Percentiles rank a stretch among this genome's conserved stretches.
These are phyloP conservation scores for Pseudogymnoascus sp. DNA, from an alignment of 2,329 filamentous ascomycete genomes.

Conservation along the genomic window DNA sequence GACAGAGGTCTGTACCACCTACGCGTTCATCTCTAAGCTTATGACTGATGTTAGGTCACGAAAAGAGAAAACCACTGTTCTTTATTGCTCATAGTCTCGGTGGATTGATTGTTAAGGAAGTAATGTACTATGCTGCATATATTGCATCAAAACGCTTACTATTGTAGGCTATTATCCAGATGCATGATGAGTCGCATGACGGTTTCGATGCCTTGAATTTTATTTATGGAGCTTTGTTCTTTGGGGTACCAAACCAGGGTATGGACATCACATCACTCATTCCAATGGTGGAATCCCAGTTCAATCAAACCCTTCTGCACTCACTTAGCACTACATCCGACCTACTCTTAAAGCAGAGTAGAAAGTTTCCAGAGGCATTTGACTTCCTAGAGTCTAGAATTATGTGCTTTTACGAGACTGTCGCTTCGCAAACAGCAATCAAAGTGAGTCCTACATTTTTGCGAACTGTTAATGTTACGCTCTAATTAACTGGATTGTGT, in stretches of 20 bases:
- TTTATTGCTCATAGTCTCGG: slow-evolving; percentile 17
- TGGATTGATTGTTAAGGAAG: slow-evolving; percentile 16
- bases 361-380: not conserved
- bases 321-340: not conserved
- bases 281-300: slow-evolving; percentile 15
- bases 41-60: not conserved
- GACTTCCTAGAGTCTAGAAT: slow-evolving; percentile 15
- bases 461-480: not conserved
- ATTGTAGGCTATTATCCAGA: not conserved
- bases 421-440: slow-evolving; percentile 20
- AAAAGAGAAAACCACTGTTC: not conserved
- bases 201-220: slow-evolving; percentile 1
- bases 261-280: slow-evolving; percentile 19
- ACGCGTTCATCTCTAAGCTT: not conserved
- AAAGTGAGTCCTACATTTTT: not conserved
- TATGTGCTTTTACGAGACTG: slow-evolving; percentile 24
- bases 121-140: not conserved
- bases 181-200: slow-evolving; percentile 8
- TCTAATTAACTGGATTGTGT: not conserved
- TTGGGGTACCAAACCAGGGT: slow-evolving; percentile 18
- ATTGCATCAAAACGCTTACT: not conserved
- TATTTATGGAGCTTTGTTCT: slow-evolving; percentile 17
- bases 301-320: slow-evolving; percentile 6
- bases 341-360: not conserved
- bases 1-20: not conserved